Evolutionary conservation across 345 rosid species (phyloP), one percentile per base, ranked within the genome.

Genomic region (Kandelia obovata): DNA sequence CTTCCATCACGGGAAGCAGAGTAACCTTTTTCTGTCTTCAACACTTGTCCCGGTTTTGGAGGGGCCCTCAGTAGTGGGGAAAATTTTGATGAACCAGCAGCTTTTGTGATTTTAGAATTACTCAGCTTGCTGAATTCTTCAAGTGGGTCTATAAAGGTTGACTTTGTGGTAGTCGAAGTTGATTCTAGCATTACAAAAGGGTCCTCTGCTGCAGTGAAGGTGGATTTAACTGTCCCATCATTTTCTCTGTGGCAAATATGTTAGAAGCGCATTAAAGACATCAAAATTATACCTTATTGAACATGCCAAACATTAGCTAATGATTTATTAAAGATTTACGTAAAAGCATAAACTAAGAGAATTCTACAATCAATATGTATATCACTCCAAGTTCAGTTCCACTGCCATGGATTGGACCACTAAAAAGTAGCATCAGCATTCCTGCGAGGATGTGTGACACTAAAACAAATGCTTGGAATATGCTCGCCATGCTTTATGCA

Each of bases 101-200:
- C 46, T 30, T 76, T 86, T 53, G 65, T 62, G 75, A 68, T 74
- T 60, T 67, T 79, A 66, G 80, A 84, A 62, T 72, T 72, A 73
- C 71, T 76, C 17, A 83, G 70, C 69, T 78, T 79, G 74, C 80
- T 77, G 37, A 87, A 74, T 66, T 85, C 89, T 35, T 84, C 95
- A 31, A 84, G 82, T 51, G 90, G 90, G n/a, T 87, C 87, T 3
- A 70, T 61, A 25, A 83, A 78, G 32, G 63, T 31, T 47, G 65
- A 63, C 39, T 80, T 75, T 61, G 55, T 68, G 20, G 78, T 51
- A 52, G 78, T 75, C 28, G 82, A 84, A 55, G 81, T 67, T 23
- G 88, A 75, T 81, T 88, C 97, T 31, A 91, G 78, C 66, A 90
- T 81, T 53, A 73, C 80, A 71, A 91, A 91, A 59, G 94, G 96